A percentile compares a stretch with the other conserved stretches of the same genome.
Conservation (phyloP, 2,329 filamentous ascomycete species). For the Paramyrothecium sp. region DNA sequence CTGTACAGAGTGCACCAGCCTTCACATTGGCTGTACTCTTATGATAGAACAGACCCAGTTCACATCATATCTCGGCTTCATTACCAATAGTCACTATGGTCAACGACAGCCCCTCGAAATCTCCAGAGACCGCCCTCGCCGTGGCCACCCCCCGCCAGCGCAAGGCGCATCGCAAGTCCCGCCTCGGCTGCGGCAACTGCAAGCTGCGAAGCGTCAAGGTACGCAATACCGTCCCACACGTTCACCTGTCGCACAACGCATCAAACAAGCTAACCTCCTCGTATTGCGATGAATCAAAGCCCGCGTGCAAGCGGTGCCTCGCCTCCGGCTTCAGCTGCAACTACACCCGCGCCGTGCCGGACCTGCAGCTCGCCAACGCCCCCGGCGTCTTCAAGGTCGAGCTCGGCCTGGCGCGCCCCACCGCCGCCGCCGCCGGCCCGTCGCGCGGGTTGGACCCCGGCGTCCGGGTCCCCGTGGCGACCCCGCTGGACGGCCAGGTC, state of each 20-base stretch:
- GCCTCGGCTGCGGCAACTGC: constrained; percentile 54
- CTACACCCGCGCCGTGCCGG: constrained; percentile 31
- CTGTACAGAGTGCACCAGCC: no score
- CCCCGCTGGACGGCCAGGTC: constrained; percentile 14
- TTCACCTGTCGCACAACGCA: neutral
- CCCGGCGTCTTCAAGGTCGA: constrained; percentile 13
- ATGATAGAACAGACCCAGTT: neutral
- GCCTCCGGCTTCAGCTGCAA: constrained; percentile 46
- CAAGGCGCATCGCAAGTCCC: constrained; percentile 49
- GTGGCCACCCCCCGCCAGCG: constrained; percentile 20
- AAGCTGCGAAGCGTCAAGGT: constrained; percentile 54
- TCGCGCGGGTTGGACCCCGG: constrained; percentile 11
- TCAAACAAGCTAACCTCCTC: constrained; percentile 10
- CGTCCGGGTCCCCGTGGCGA: constrained; percentile 20
- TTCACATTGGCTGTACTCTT: neutral
- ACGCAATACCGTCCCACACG: constrained; percentile 18
- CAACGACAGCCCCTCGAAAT: no score
- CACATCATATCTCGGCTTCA: neutral
- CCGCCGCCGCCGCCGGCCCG: constrained; percentile 1
- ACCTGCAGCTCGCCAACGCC: constrained; percentile 17
- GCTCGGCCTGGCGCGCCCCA: constrained; percentile 8
- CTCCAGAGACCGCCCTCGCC: neutral
- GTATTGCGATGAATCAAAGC: constrained; percentile 54
- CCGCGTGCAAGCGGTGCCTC: constrained; percentile 46
- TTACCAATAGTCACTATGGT: no score